These are phyloP conservation scores for Mortierella polycephala DNA, from an alignment of 371 early-diverging fungal genomes.

Conservation along the genomic window DNA sequence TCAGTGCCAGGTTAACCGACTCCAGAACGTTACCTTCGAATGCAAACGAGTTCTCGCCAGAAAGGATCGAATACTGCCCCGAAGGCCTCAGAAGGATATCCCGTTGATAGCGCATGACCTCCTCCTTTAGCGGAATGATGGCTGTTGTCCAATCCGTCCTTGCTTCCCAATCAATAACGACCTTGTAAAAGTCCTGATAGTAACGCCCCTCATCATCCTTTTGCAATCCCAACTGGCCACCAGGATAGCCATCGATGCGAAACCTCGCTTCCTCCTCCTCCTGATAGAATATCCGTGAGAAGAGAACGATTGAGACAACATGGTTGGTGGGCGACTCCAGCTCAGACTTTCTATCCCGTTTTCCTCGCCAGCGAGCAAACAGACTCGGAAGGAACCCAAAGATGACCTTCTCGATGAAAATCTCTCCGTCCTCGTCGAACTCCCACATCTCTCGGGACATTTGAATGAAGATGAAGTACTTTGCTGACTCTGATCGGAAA, in stretches of 20 bases:
- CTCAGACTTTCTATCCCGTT: conserved; percentile 44
- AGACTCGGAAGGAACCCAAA: conserved; percentile 91
- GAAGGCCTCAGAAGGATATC: conserved; percentile 76
- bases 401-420: conserved; percentile 91
- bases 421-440: conserved; percentile 95
- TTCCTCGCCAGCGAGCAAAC: conserved; percentile 86
- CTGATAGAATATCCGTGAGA: conserved; percentile 86
- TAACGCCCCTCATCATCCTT: conserved; percentile 64
- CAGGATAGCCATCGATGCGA: conserved; percentile 60
- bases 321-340: conserved; percentile 85
- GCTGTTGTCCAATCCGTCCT: conserved; percentile 87
- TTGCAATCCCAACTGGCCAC: conserved; percentile 53
- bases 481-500: conserved; percentile 95
- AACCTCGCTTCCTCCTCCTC: conserved; percentile 62
- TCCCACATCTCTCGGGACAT: conserved; percentile 97
- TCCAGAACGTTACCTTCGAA: conserved; percentile 94
- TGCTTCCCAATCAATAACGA: conserved; percentile 93
- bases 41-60: conserved; percentile 79
- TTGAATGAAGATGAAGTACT: conserved; percentile 93
- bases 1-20: conserved; percentile 94
- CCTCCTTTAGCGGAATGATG: conserved; percentile 81
- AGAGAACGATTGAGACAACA: conserved; percentile 94
- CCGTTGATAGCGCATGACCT: conserved; percentile 82
- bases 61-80: conserved; percentile 61
- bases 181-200: conserved; percentile 95